Evolutionary conservation across 2,329 filamentous ascomycete species (phyloP).

Genomic region (Alternaria longipes): DNA sequence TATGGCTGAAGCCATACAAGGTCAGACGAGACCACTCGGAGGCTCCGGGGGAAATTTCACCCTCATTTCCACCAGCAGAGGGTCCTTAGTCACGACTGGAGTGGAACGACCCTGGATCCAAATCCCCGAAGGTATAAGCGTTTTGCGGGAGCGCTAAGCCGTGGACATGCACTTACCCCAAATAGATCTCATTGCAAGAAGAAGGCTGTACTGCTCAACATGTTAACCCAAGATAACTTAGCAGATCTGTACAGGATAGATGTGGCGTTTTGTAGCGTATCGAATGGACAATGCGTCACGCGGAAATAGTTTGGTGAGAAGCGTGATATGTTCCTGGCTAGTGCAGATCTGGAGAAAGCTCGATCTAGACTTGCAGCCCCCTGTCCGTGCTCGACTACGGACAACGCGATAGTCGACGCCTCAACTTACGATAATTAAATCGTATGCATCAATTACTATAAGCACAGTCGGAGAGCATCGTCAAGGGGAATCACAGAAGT

Average conservation of each 20-base stretch:
- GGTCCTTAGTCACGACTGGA: background rate
- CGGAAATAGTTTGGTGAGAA: background rate
- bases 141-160: background rate
- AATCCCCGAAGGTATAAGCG: background rate
- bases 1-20: background rate
- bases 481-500: background rate
- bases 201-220: background rate
- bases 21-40: background rate
- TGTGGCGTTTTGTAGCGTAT: slow-evolving; percentile 2
- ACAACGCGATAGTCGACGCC: background rate
- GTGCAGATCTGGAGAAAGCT: slow-evolving; percentile 5
- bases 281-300: background rate
- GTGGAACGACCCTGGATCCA: background rate
- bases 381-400: background rate
- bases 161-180: background rate
- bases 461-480: fast-evolving
- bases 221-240: background rate
- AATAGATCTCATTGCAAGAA: background rate
- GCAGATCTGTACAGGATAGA: background rate
- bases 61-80: background rate
- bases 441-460: background rate
- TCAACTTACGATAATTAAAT: background rate
- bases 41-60: background rate
- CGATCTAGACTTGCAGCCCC: background rate
- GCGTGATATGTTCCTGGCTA: slow-evolving; percentile 3